Conservation (phyloP, 257 asterid genomes). For the Nicotiana sylvestris region DNA sequence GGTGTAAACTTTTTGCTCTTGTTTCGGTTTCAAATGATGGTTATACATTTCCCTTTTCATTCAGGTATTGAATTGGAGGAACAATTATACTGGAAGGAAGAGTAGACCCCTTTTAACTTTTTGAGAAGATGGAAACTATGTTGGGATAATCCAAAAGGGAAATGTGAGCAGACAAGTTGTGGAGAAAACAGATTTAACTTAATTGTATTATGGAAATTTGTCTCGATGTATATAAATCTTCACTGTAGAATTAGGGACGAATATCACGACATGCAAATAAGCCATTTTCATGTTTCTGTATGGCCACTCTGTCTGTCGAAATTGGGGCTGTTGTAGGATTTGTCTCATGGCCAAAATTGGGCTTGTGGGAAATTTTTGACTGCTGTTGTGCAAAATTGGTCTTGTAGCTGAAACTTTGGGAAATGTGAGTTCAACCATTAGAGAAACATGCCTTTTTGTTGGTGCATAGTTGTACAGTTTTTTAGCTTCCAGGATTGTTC, state of each 20-base stretch:
- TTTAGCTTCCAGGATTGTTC: not conserved
- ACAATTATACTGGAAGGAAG: not conserved
- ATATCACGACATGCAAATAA: not conserved
- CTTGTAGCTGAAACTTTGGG: not conserved
- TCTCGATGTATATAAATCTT: not conserved
- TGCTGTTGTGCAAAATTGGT: not conserved
- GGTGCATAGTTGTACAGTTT: not conserved
- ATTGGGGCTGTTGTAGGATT: not conserved
- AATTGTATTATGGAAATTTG: not conserved
- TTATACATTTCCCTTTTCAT: not conserved
- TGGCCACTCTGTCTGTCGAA: not conserved
- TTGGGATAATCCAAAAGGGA: not conserved
- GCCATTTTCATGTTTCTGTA: not conserved
- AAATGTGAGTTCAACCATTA: not conserved
- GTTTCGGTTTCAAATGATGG: not conserved
- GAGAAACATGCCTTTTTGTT: not conserved
- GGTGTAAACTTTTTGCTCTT: not conserved
- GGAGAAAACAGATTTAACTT: not conserved
- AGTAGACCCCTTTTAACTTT: not conserved
- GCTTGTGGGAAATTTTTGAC: not conserved
- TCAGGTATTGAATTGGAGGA: not conserved
- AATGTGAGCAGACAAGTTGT: not conserved
- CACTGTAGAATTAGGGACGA: not conserved
- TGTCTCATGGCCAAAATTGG: not conserved
- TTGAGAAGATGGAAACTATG: not conserved